Evolutionary conservation across 768 basidiomycete species (phyloP), one percentile per base, ranked within the genome.

Genomic region (Tulasnella sp.): DNA sequence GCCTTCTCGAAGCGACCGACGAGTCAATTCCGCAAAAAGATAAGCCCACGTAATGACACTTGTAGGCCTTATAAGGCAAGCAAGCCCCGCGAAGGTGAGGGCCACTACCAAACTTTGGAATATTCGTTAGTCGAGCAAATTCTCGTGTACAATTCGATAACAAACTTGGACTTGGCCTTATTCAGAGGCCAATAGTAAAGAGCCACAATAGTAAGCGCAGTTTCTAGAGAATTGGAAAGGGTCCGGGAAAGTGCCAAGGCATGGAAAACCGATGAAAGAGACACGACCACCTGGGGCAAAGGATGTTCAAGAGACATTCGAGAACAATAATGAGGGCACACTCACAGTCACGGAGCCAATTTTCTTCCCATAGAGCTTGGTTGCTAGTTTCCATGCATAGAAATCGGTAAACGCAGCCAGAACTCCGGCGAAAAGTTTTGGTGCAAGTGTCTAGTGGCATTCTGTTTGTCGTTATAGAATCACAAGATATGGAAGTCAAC

Each of bases 191-290:
- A 97, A 65, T 76, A 76, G 11, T 73, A 71, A 55, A 94, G 75
- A 1, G 92, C 93, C 39, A 84, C 69, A 0, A 82, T 82, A 0
- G 86, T 85, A 40, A 98, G 70, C 0, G 88, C 81, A 0, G 91
- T 91, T 66, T 99, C 96, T 25, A 93, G 70, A 11, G 91, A 93
- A 66, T 97, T 99, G 29, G 90, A 93, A 51, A 98, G 71, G 0
- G 92, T 87, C 34, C 96, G 78, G 3, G 92, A 85, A 23, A 96
- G 72, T 1, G 87, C 77, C 51, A 93, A 74, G 0, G 78, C 80
- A 69, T 98, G 79, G 71, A 97, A 98, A 65, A 94, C 80, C 4
- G 88, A 93, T 1, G 83, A 80, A 49, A 94, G 65, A 25, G 90
- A 88, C 35, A 98, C 67, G 59, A 91, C 74, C 35, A 83, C 69